phyloP scores from a whole-genome alignment of 2,329 filamentous ascomycete species.

The Hypoxylon sp. region DNA sequence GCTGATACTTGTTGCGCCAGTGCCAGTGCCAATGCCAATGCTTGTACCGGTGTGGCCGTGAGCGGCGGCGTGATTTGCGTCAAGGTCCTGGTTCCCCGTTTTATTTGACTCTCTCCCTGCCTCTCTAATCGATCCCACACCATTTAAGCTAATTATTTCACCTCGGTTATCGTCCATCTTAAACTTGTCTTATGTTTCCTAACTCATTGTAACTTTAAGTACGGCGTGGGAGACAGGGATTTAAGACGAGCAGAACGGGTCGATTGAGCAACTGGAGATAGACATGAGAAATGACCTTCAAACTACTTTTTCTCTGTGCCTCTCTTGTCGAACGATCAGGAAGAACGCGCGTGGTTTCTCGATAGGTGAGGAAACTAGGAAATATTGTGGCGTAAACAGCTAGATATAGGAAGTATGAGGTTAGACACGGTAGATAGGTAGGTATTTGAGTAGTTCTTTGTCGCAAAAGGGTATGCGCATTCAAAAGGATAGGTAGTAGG shows the following conservation, averaged over 20 bases:
- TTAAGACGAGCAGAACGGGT: background rate
- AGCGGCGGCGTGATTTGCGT: conserved; percentile 45
- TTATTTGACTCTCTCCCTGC: conserved; percentile 10
- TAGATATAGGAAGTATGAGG: conserved; percentile 3
- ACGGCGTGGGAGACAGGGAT: conserved; percentile 21
- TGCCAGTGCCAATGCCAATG: conserved; percentile 37
- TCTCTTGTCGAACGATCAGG: too few species aligned
- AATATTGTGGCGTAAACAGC: conserved; percentile 21
- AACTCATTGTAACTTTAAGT: conserved; percentile 32
- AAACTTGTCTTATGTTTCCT: conserved; percentile 27
- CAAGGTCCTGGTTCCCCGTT: conserved; percentile 37
- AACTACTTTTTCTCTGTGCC: too few species aligned
- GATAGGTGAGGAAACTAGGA: conserved; percentile 4
- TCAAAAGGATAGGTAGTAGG: too few species aligned
- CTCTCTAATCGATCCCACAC: too few species aligned
- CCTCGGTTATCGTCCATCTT: too few species aligned
- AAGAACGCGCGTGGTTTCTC: conserved; percentile 6
- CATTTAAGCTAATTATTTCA: too few species aligned
- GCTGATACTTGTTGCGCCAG: conserved; percentile 40
- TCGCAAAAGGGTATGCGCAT: conserved; percentile 39
- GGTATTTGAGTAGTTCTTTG: conserved; percentile 37
- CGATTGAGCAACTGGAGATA: background rate
- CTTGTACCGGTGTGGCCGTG: conserved; percentile 41
- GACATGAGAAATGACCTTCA: background rate
- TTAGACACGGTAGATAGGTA: conserved; percentile 11